These are phyloP conservation scores for Candida boleticola DNA, from an alignment of 805 yeast species.

Conservation along the genomic window DNA sequence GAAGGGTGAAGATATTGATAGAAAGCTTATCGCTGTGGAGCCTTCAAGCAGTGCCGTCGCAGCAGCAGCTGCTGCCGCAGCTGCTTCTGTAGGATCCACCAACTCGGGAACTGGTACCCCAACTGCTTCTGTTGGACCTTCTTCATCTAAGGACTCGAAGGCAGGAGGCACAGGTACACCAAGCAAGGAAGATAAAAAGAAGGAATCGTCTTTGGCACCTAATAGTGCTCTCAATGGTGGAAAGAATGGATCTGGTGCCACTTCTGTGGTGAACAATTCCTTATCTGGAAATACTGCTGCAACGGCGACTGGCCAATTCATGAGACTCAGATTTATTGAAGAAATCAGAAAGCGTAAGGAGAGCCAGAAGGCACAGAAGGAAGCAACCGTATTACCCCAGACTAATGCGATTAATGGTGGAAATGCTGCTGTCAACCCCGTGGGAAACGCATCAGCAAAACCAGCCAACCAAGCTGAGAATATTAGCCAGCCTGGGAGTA, in stretches of 20 bases:
- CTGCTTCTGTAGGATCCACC: slow-evolving; percentile 5
- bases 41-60: slow-evolving; percentile 14
- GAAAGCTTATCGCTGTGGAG: slow-evolving; percentile 39
- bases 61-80: slow-evolving; percentile 6
- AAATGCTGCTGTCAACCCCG: neutral
- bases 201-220: too few species aligned
- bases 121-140: slow-evolving; percentile 1
- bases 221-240: slow-evolving; percentile 21
- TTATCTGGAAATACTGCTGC: slow-evolving; percentile 10
- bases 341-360: slow-evolving; percentile 70
- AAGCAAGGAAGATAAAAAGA: slow-evolving; percentile 18
- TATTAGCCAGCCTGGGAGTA: neutral
- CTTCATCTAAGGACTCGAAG: slow-evolving; percentile 8
- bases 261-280: slow-evolving; percentile 10
- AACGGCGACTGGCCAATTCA: slow-evolving; percentile 62
- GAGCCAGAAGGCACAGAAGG: slow-evolving; percentile 40
- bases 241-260: slow-evolving; percentile 13
- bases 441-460: too few species aligned
- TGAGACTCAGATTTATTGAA: slow-evolving; percentile 85
- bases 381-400: slow-evolving; percentile 40
- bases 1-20: slow-evolving; percentile 37
- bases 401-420: slow-evolving; percentile 12
- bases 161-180: slow-evolving; percentile 13
- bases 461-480: too few species aligned
- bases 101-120: slow-evolving; percentile 5